Percentiles rank a stretch among this genome's conserved stretches.
Evolutionary conservation across 2,329 filamentous ascomycete genomes (phyloP).

Genomic region (Ophiostoma ips): DNA sequence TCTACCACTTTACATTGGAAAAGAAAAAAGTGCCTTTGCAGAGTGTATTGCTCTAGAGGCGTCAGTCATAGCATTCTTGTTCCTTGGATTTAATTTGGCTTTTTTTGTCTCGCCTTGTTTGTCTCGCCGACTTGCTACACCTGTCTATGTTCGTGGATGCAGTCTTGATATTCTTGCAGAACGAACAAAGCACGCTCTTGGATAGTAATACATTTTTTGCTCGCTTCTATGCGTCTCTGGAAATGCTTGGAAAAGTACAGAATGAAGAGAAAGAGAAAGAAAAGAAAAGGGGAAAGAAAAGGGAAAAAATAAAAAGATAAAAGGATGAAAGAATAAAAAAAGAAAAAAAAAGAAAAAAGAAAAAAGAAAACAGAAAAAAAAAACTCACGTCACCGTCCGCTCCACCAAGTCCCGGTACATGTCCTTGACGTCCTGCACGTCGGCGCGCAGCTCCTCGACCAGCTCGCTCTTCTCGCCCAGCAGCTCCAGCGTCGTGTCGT

Average conservation of each 20-base stretch:
- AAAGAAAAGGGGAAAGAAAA: neutral
- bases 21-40: neutral
- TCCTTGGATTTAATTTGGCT: no score
- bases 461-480: conserved; percentile 93
- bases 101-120: no score
- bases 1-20: neutral
- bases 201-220: no score
- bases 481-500: conserved; percentile 86
- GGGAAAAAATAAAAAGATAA: neutral
- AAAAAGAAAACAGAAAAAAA: neutral
- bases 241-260: no score
- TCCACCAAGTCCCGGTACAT: conserved; percentile 93
- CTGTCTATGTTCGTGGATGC: no score
- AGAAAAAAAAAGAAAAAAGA: neutral
- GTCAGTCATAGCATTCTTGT: neutral
- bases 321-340: neutral
- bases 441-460: conserved; percentile 78
- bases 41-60: neutral
- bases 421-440: conserved; percentile 85
- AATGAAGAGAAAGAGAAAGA: neutral
- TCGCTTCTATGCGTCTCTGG: no score
- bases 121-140: neutral
- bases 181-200: no score
- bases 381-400: conserved; percentile 45
- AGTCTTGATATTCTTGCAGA: no score